phyloP scores from a whole-genome alignment of 768 basidiomycete species.

The Plicaturopsis crispa region DNA sequence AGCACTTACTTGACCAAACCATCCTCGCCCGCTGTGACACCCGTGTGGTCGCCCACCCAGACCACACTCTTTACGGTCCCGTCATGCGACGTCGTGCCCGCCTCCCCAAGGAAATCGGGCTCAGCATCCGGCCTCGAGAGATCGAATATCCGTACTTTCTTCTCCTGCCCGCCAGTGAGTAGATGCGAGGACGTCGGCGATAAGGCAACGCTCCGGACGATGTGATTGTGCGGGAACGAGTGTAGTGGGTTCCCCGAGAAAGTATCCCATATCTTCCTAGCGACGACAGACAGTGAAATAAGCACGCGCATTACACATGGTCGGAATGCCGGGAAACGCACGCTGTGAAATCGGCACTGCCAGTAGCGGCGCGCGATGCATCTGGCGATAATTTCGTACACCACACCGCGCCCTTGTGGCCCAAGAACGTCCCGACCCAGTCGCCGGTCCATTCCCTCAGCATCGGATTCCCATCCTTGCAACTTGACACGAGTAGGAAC shows the following conservation, averaged over 20 bases:
- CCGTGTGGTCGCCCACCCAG: slow-evolving; percentile 84
- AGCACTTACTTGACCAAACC: slow-evolving; percentile 72
- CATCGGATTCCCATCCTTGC: slow-evolving; percentile 99
- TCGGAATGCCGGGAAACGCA: slow-evolving; percentile 31
- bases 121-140: slow-evolving; percentile 81
- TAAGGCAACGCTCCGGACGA: slow-evolving; percentile 91
- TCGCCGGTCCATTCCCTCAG: slow-evolving; percentile 96
- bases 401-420: slow-evolving; percentile 96
- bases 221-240: slow-evolving; percentile 98
- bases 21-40: slow-evolving; percentile 90
- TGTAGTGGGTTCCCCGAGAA: slow-evolving; percentile 82
- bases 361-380: slow-evolving; percentile 81
- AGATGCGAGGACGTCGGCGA: slow-evolving; percentile 64
- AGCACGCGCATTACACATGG: slow-evolving; percentile 7
- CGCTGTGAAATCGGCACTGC: slow-evolving; percentile 97
- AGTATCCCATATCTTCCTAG: slow-evolving; percentile 96
- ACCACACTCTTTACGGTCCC: slow-evolving; percentile 90
- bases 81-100: slow-evolving; percentile 62
- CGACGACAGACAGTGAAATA: slow-evolving; percentile 7
- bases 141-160: slow-evolving; percentile 95
- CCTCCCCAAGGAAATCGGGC: slow-evolving; percentile 68
- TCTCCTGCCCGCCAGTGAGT: slow-evolving; percentile 93
- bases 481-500: slow-evolving; percentile 89
- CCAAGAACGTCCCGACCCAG: slow-evolving; percentile 93
- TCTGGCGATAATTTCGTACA: slow-evolving; percentile 86